These are phyloP conservation scores for Tagetes patula DNA, from an alignment of 129 eudicot genomes.

Conservation along the genomic window DNA sequence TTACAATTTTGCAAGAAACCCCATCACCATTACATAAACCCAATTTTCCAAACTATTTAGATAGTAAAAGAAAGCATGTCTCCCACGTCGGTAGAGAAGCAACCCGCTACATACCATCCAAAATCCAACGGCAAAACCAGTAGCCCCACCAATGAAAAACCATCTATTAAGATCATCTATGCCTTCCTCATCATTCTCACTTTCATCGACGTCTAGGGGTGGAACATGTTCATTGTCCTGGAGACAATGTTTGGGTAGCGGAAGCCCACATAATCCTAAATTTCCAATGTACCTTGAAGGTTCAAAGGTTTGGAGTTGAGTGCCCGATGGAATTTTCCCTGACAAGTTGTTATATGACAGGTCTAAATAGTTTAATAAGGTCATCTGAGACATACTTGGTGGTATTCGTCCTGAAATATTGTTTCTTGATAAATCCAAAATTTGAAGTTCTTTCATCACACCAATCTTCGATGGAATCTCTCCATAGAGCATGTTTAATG, in stretches of 20 bases:
- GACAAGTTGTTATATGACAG: slow-evolving; percentile 32
- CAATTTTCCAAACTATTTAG: neutral
- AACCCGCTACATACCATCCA: slow-evolving; percentile 10
- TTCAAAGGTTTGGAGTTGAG: slow-evolving; percentile 30
- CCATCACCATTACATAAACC: slow-evolving; percentile 11
- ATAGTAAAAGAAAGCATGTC: slow-evolving; percentile 4
- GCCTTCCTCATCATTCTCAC: no score
- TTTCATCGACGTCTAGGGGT: no score
- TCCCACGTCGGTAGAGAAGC: neutral
- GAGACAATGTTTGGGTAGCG: slow-evolving; percentile 16
- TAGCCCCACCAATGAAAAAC: neutral
- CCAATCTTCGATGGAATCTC: slow-evolving; percentile 23
- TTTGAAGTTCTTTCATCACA: slow-evolving; percentile 16
- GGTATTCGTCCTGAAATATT: slow-evolving; percentile 29
- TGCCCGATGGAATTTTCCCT: slow-evolving; percentile 37
- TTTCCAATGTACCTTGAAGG: slow-evolving; percentile 29
- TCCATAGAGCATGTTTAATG: slow-evolving; percentile 18
- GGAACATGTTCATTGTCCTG: neutral
- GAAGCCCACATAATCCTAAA: slow-evolving; percentile 27
- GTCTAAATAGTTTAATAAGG: slow-evolving; percentile 14
- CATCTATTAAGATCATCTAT: no score
- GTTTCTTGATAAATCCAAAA: slow-evolving; percentile 28
- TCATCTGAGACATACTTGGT: slow-evolving; percentile 17
- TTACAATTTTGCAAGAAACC: neutral
- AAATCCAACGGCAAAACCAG: slow-evolving; percentile 25